These are phyloP conservation scores for Cryptosporidium sp. DNA, from an alignment of 169 alveolate species.

Conservation along the genomic window DNA sequence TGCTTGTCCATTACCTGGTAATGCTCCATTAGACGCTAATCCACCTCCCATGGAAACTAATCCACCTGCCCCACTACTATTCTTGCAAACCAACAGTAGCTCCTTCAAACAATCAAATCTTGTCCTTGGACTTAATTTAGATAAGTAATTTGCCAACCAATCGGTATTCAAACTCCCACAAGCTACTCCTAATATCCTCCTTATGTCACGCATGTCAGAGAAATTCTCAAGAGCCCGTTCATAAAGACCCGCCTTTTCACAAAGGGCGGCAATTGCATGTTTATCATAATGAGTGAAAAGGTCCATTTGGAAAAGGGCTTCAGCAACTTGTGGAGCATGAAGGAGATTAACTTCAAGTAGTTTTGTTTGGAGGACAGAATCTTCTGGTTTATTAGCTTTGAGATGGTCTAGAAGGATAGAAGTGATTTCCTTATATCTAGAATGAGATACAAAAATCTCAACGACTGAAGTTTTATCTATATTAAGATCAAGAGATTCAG, in stretches of 20 bases:
- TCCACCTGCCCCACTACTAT: neutral
- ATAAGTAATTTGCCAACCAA: slow-evolving; percentile 81
- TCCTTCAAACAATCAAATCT: slow-evolving; percentile 73
- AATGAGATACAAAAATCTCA: slow-evolving; percentile 90
- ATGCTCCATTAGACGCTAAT: neutral
- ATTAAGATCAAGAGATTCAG: slow-evolving; percentile 74
- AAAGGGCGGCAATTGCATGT: slow-evolving; percentile 94
- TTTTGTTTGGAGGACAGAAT: slow-evolving; percentile 97
- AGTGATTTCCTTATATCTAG: slow-evolving; percentile 96
- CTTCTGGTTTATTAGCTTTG: slow-evolving; percentile 96
- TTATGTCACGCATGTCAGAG: slow-evolving; percentile 92
- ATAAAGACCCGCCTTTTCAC: slow-evolving; percentile 97
- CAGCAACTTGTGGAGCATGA: slow-evolving; percentile 96
- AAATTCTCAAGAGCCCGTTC: slow-evolving; percentile 97
- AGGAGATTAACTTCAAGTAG: slow-evolving; percentile 95
- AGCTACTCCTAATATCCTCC: slow-evolving; percentile 88
- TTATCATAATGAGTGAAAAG: slow-evolving; percentile 97
- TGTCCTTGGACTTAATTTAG: slow-evolving; percentile 81
- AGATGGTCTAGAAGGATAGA: slow-evolving; percentile 97
- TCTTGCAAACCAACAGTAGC: slow-evolving; percentile 39
- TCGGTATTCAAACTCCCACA: slow-evolving; percentile 79
- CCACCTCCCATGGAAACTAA: neutral
- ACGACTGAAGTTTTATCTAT: slow-evolving; percentile 87
- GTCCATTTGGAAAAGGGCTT: slow-evolving; percentile 94
- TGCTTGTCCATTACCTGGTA: neutral